Base-by-base conservation (phyloP, 148 eudicot genomes). In the Nyssa sinensis region DNA sequence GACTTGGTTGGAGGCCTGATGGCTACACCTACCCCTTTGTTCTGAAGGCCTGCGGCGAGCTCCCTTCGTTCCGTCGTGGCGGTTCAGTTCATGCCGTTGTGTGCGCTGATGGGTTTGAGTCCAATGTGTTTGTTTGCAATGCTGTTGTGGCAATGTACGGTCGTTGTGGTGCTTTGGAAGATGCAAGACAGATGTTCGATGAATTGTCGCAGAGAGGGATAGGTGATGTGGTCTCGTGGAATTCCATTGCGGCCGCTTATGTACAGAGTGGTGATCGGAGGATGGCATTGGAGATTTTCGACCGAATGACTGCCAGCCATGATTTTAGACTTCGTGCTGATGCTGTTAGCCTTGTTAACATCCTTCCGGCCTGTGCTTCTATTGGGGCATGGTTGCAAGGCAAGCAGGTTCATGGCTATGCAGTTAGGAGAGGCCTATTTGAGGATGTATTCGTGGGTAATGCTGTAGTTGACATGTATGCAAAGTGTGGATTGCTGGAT, bases 401-500 rank as follows among this genome's bases (percentile, higher is more conserved):
- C 41, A 85, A 65, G 84, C 80, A 88, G 80, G 77, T 82, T 67
- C 97, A 91, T 73, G 87, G 83, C 16, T 84, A 84, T 64, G 88
- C 89, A 12, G 17, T 88, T 35, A 58, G 83, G 55, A 83, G 49
- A 31, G 80, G 87, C 60, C 65, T 84, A 30, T 10, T 78, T 10
- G 82, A 84, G 68, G 88, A 91, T 76, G 72, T 89, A 74, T 91
- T 84, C 72, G 89, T 91, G 62, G 97, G 86, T 31, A 91, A 91
- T 79, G 91, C 89, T 5, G 30, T 88, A 47, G 81, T 91, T 25
- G 93, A 88, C 67, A 82, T 87, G 89, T 91, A 91, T 79, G 90
- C 90, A n/a, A 91, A 91, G 75, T 80, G 87, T 68, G 92, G 84
- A 49, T 73, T 81, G 72, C 71, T 89, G 86, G 88, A 84, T 66